Percentiles rank a stretch among this genome's conserved stretches.
phyloP scores from a whole-genome alignment of 176 grass and related monocot species.

The Neostapfia colusana region DNA sequence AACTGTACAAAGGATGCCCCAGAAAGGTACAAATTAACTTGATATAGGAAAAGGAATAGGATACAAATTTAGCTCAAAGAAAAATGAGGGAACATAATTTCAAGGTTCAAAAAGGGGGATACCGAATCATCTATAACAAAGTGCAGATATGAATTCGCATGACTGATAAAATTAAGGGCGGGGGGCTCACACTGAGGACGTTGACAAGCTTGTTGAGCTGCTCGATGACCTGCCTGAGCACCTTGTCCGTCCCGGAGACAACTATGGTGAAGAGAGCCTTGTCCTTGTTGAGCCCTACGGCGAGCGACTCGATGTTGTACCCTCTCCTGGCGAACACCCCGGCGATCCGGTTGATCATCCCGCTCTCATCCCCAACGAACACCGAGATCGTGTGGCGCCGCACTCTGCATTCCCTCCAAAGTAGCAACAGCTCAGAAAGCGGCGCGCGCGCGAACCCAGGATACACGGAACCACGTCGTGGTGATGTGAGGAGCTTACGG shows the following conservation, averaged over 20 bases:
- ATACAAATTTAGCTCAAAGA: background rate
- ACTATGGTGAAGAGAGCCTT: constrained; percentile 97
- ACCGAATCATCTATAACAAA: background rate
- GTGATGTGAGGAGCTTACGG: constrained; percentile 15
- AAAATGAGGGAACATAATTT: background rate
- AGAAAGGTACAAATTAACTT: background rate
- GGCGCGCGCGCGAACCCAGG: background rate
- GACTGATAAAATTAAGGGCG: background rate
- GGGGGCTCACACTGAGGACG: constrained; percentile 58
- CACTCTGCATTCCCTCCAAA: constrained; percentile 48
- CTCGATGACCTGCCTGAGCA: constrained; percentile 87
- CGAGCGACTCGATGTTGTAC: constrained; percentile 95
- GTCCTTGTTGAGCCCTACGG: constrained; percentile 96
- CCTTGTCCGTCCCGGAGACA: constrained; percentile 73
- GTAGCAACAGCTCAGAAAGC: background rate
- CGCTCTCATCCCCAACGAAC: constrained; percentile 96
- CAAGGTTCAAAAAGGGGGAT: background rate
- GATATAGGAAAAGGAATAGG: background rate
- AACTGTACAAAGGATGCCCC: background rate
- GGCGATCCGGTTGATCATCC: constrained; percentile 96
- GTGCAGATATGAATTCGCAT: background rate
- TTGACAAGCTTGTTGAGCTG: constrained; percentile 92
- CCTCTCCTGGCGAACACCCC: constrained; percentile 94
- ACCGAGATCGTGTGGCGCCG: constrained; percentile 90
- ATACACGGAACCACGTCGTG: background rate